Conservation (phyloP, 345 rosid species). For the Gossypium herbaceum region DNA sequence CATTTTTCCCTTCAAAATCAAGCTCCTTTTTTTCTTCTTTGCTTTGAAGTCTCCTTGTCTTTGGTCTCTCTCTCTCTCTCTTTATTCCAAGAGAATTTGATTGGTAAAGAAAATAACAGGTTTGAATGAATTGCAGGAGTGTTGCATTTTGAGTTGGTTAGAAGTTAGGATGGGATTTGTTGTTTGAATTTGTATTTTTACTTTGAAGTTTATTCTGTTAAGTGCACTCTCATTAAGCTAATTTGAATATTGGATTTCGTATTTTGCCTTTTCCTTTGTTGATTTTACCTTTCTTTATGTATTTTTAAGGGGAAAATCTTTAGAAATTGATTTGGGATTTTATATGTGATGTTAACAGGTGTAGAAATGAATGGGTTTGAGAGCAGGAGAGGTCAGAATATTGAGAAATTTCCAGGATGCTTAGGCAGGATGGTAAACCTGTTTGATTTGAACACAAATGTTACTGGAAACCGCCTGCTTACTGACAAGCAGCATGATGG, state of each 20-base stretch:
- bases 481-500: conserved; percentile 61
- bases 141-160: background rate
- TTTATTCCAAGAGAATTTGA: background rate
- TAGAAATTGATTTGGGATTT: background rate
- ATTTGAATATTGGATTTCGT: background rate
- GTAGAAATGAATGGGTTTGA: conserved; percentile 55
- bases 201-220: background rate
- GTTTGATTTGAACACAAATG: conserved; percentile 59
- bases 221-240: background rate
- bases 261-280: background rate
- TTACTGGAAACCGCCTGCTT: conserved; percentile 43
- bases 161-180: background rate
- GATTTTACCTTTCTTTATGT: background rate
- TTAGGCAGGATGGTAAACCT: conserved; percentile 53
- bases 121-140: background rate
- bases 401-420: conserved; percentile 67
- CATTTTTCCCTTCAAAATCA: conserved; percentile 10
- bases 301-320: background rate
- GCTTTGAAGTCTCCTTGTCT: background rate
- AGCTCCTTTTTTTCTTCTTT: background rate
- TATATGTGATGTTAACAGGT: conserved; percentile 36
- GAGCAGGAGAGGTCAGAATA: conserved; percentile 40
- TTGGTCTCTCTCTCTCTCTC: background rate
- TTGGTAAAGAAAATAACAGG: background rate
- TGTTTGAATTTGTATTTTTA: background rate